Base-by-base conservation (phyloP, 305 asterid species). In the Fraxinus baroniana region DNA sequence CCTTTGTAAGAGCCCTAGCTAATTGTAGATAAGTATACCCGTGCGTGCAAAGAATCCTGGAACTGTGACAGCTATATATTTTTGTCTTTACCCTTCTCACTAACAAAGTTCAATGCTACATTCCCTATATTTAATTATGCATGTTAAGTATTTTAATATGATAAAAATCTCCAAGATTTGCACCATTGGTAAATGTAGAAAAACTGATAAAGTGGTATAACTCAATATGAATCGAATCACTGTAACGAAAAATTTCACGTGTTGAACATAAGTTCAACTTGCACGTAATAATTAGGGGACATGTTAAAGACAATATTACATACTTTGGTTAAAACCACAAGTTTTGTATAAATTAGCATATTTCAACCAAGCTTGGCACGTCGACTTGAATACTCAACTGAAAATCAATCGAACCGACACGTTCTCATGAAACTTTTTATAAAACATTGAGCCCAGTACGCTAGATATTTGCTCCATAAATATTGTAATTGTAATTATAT, bases 31-130 rank as follows among this genome's bases (percentile, higher is more conserved):
- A 81, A 78, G 87, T 81, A 77, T 84, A 70, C 88, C 83, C 86
- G 80, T 84, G 86, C 81, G 85, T 60, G 79, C 78, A 79, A 39
- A 83, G 81, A 74, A 86, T 77, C 85, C 79, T 26, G 81, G 77
- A 80, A 80, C 70, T 35, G 32, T 26, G 80, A 81, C 88, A 83
- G 85, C 86, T 82, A 74, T 78, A 17, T 73, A 7, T 36, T 62
- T 39, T 83, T 82, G 13, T 39, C 46, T 9, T 39, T 39, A 39
- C 46, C 46, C 9, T 39, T 39, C 8, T 33, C 46, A 39, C 12
- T 9, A 39, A 39, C 46, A 39, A 8, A 8, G 46, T 39, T 39
- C 12, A 37, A 37, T 37, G 44, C 55, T 44, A 44, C 55, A 44
- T 44, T 44, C 55, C 55, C 55, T 46, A 13, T 46, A 39, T 8